Conservation (phyloP, 495 filamentous ascomycete genomes). For the Oleoguttula mirabilis region DNA sequence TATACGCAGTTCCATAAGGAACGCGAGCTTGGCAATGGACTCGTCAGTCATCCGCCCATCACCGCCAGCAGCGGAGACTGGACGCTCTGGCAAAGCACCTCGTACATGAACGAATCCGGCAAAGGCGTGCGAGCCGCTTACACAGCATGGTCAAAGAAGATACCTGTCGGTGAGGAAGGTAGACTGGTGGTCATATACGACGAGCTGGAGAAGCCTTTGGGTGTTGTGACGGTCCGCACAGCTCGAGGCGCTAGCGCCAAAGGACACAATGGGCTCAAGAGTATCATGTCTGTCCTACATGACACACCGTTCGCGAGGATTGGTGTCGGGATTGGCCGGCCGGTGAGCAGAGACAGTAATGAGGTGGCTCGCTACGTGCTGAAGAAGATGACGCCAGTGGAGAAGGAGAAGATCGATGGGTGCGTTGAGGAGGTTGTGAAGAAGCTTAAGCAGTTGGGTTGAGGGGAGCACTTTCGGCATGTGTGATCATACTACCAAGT, state of each 20-base stretch:
- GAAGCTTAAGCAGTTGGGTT: constrained; percentile 34
- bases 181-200: constrained; percentile 68
- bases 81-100: constrained; percentile 55
- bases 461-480: too few species aligned
- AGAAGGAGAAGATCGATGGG: constrained; percentile 38
- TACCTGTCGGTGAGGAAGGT: constrained; percentile 8
- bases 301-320: constrained; percentile 40
- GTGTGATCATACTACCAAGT: too few species aligned
- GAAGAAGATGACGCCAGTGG: constrained; percentile 43
- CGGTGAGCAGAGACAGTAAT: constrained; percentile 35
- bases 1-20: constrained; percentile 35
- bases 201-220: constrained; percentile 60
- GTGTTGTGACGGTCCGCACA: constrained; percentile 48
- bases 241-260: constrained; percentile 43
- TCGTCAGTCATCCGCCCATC: constrained; percentile 22
- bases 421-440: constrained; percentile 40
- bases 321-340: constrained; percentile 63
- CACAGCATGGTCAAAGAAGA: constrained; percentile 15
- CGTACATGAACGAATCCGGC: constrained; percentile 57
- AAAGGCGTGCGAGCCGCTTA: constrained; percentile 25
- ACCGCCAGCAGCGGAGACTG: constrained; percentile 37
- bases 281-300: constrained; percentile 41
- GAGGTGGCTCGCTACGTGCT: constrained; percentile 55
- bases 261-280: constrained; percentile 75
- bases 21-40: constrained; percentile 32